Base-by-base conservation (phyloP, 2,329 filamentous ascomycete genomes). In the Nigrospora sphaerica region DNA sequence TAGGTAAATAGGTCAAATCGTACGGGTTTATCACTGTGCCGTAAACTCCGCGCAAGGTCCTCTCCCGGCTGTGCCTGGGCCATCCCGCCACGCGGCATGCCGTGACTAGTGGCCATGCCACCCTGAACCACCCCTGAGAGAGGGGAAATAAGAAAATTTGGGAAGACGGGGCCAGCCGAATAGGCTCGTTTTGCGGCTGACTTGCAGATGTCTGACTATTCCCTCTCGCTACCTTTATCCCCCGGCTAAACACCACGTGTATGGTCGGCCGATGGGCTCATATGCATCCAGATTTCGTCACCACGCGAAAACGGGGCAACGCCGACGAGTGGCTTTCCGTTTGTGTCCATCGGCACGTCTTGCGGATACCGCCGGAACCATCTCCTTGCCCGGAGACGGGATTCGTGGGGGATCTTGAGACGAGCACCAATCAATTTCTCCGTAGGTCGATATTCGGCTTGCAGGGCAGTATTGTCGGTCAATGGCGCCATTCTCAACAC, bases 341-440 rank as follows among this genome's bases (percentile, higher is more conserved):
- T 64, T 45, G 66, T 60, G 50, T 68, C 64, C 14, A 59, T 63
- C 44, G 65, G 59, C 32, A 65, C 51, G 43, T 57, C 54, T 41
- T 66, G 67, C 12, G 62, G 49, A 47, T 67, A 64, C 47, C 69
- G 63, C 44, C 66, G 66, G 45, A 75, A 51, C 57, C 65, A 69
- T 3, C 69, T 67, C 39, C 62, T 68, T 16, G 78, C 43, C 16
- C 80, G 65, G 38, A 72, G 70, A 28, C 70, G 63, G 51, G 79
- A 72, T 53, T 85, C 78, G 54, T 84, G 72, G 19, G 72, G 70
- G 36, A 85, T 78, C 54, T 71, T 74, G 42, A 85, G 65, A 39
- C 75, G 65, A 39, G 74, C 69, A 0, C 77, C 81, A 33, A 78
- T 77, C 67, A 71, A 83, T 56, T 79, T 79, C 17, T 80, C 69